Conservation (phyloP, 306 rosid genomes). For the Cyclanthera cordifolia region DNA sequence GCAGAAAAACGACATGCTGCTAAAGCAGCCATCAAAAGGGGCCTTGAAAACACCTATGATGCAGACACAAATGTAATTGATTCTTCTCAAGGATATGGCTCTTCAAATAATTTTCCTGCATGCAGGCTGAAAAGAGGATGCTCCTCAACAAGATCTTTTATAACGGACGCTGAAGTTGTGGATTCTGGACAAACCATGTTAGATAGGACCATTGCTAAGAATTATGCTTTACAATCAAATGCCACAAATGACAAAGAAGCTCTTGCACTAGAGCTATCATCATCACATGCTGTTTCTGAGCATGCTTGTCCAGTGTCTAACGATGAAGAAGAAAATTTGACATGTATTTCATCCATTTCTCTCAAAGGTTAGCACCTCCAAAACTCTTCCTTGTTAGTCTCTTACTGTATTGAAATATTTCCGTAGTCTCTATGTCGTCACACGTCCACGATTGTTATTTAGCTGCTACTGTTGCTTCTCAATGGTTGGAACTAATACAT, state of each 20-base stretch:
- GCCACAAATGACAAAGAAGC: conserved; percentile 31
- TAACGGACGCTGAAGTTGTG: conserved; percentile 26
- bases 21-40: conserved; percentile 28
- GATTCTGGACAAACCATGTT: conserved; percentile 18
- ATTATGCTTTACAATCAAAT: conserved; percentile 23
- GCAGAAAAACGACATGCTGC: conserved; percentile 25
- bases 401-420: neutral
- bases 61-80: conserved; percentile 21
- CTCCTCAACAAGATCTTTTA: conserved; percentile 21
- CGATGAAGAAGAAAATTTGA: conserved; percentile 41
- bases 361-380: conserved; percentile 41
- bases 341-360: conserved; percentile 57
- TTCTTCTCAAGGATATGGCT: conserved; percentile 27
- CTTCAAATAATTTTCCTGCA: conserved; percentile 21
- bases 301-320: conserved; percentile 39
- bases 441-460: conserved; percentile 23
- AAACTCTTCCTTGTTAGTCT: neutral
- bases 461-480: conserved; percentile 97
- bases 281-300: conserved; percentile 38
- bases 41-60: conserved; percentile 24
- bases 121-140: conserved; percentile 31
- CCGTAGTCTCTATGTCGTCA: neutral
- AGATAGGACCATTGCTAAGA: conserved; percentile 20
- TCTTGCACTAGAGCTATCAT: conserved; percentile 47
- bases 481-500: conserved; percentile 80